Base-by-base conservation (phyloP, 441 rosid species). In the Oxalis stricta region DNA sequence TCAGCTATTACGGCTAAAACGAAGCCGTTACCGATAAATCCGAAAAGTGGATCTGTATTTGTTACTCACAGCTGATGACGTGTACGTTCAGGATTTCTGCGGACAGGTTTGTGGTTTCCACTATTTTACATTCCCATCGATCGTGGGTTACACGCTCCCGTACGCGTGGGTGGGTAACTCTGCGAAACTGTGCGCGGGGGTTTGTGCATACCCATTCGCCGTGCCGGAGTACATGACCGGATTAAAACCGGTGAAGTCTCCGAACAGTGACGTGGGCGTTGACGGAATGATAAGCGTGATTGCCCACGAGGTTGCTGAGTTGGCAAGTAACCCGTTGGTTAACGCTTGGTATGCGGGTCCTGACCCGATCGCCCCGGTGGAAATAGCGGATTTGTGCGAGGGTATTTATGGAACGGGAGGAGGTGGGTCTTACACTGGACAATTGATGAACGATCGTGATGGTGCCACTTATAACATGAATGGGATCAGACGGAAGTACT, bases 101-200 rank as follows among this genome's bases (percentile, higher is more conserved):
- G 82, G 89, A 1, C 74, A 76, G 63, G 94, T 85, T 0, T 89
- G 98, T 21, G 98, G 98, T 51, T 89, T 85, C 64, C 98, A 89
- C 58, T 85, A 84, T 46, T 89, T 85, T 65, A 89, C 98, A 1
- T 89, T 85, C 66, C 94, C 96, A 34, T 80, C 95, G 10, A 80
- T 82, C 30, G 94, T 82, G 16, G 98, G 98, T 2, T 76, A 65
- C 68, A 80, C 95, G 53, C 59, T 85, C 18, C 98, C 98, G 38
- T 89, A 82, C 75, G 98, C 98, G 15, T 89, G 98, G 98, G 79
- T 89, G 3, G 98, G 98, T 1, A 85, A 89, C 63, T 82, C 94
- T 21, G 94, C 76, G 5, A 80, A 73, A 64, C 55, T 49, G 0
- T 89, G 98, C 50, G 92, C 98, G 0, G 98, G 89, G 1, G 62